These are phyloP conservation scores for Diaporthe sp. DNA, from an alignment of 2,329 filamentous ascomycete species.

Conservation along the genomic window DNA sequence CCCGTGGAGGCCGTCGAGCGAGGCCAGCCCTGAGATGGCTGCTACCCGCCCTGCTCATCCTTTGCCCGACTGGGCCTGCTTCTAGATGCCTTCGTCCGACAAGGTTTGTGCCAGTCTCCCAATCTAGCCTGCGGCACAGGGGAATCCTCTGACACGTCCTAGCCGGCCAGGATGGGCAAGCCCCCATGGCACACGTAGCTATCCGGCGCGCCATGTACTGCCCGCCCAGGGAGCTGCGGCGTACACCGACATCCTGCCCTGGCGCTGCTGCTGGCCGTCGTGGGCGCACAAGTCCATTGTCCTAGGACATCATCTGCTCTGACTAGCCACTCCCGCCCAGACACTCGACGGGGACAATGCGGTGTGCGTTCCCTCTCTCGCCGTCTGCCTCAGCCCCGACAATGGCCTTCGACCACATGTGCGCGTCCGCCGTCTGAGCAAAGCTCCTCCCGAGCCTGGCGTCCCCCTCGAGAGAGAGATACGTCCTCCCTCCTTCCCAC, in stretches of 20 bases:
- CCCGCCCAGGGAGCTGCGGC: conserved; percentile 30
- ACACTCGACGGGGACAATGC: conserved; percentile 33
- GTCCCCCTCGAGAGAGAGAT: conserved; percentile 2
- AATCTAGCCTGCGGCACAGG: conserved; percentile 20
- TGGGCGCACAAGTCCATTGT: conserved; percentile 21
- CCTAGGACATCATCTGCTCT: conserved; percentile 28
- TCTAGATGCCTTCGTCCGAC: conserved; percentile 30
- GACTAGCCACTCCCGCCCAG: conserved; percentile 16
- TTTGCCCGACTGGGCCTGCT: conserved; percentile 31
- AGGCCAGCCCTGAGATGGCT: conserved; percentile 23
- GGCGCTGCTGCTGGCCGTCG: conserved; percentile 36
- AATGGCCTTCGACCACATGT: conserved; percentile 34
- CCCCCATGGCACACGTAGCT: conserved; percentile 23
- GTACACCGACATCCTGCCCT: conserved; percentile 24
- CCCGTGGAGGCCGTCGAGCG: conserved; percentile 11
- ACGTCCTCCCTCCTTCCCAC: conserved; percentile 1
- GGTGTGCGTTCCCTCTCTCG: conserved; percentile 36
- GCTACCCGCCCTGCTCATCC: conserved; percentile 35
- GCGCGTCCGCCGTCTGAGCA: conserved; percentile 18
- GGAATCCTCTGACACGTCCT: conserved; percentile 1
- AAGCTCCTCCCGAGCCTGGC: not conserved
- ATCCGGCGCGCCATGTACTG: conserved; percentile 29
- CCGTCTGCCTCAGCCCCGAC: conserved; percentile 34
- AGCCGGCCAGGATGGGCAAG: conserved; percentile 4
- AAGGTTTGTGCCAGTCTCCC: conserved; percentile 25